Evolutionary conservation across 2,329 filamentous ascomycete species (phyloP).

Genomic region (Xylaria sp.): DNA sequence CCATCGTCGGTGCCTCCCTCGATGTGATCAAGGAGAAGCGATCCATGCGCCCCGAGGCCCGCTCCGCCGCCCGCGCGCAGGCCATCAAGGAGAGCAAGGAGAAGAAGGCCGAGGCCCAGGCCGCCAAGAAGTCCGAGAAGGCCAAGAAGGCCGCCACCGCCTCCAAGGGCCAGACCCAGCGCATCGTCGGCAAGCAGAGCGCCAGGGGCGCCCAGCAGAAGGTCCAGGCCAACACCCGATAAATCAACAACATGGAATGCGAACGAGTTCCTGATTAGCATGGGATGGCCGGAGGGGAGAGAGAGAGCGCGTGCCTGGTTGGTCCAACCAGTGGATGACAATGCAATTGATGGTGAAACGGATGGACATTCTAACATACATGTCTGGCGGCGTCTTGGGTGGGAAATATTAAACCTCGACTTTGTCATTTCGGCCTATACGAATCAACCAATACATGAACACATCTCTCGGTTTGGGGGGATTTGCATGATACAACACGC

Average conservation of each 20-base stretch:
- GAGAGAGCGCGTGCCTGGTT: constrained; percentile 23
- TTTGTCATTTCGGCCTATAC: constrained; percentile 42
- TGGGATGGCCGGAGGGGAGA: constrained; percentile 34
- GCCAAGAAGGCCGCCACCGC: constrained; percentile 84
- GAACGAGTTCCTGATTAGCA: constrained; percentile 29
- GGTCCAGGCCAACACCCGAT: constrained; percentile 87
- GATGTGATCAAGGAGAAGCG: constrained; percentile 99
- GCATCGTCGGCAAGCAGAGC: constrained; percentile 96
- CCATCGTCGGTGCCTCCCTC: constrained; percentile 98
- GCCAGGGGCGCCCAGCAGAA: constrained; percentile 90
- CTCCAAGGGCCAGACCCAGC: constrained; percentile 79
- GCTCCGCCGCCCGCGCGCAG: constrained; percentile 84
- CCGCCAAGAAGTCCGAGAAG: constrained; percentile 99
- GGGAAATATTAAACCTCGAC: constrained; percentile 46
- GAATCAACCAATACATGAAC: constrained; percentile 40
- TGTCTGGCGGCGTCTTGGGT: constrained; percentile 51
- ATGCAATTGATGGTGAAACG: constrained; percentile 36
- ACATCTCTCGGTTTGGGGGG: constrained; percentile 45
- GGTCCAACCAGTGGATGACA: constrained; percentile 32
- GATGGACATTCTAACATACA: constrained; percentile 38
- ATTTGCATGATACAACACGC: constrained; percentile 40
- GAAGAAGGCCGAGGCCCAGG: constrained; percentile 90
- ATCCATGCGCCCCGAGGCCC: constrained; percentile 92
- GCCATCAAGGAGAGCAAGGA: constrained; percentile 99
- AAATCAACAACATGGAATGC: constrained; percentile 53